Evolutionary conservation across 2,329 filamentous ascomycete species (phyloP).

Genomic region (Monilinia laxa): DNA sequence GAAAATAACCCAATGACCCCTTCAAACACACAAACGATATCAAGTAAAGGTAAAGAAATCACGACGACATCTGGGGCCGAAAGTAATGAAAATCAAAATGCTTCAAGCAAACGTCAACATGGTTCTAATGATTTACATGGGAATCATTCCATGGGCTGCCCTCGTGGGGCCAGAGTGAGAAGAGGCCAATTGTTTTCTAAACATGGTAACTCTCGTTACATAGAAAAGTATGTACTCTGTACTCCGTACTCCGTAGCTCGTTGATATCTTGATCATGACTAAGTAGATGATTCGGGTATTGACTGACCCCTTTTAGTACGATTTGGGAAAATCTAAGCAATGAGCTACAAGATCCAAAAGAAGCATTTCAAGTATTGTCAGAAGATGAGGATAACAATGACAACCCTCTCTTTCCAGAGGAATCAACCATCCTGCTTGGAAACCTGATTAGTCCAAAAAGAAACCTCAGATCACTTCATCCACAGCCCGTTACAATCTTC

Average conservation of each 20-base stretch:
- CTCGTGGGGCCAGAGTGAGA: slow-evolving; percentile 11
- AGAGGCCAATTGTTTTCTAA: slow-evolving; percentile 28
- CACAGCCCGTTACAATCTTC: slow-evolving; percentile 58
- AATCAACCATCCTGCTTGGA: slow-evolving; percentile 51
- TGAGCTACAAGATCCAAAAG: slow-evolving; percentile 36
- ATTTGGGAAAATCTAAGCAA: slow-evolving; percentile 38
- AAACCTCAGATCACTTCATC: slow-evolving; percentile 53
- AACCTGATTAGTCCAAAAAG: slow-evolving; percentile 40
- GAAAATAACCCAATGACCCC: not conserved
- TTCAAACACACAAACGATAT: not conserved
- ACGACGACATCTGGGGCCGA: not conserved
- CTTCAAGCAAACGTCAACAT: slow-evolving; percentile 1
- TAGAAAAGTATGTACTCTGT: slow-evolving; percentile 33
- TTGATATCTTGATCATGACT: too few relatives aligned
- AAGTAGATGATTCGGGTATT: not conserved
- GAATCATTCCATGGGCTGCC: not conserved
- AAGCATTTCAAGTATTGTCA: slow-evolving; percentile 39
- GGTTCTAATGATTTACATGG: not conserved
- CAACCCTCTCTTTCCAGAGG: slow-evolving; percentile 29
- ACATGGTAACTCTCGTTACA: slow-evolving; percentile 35
- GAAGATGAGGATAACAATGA: slow-evolving; percentile 40
- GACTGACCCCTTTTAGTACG: slow-evolving; percentile 28
- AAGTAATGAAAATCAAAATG: not conserved
- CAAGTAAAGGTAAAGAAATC: not conserved
- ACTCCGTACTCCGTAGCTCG: not conserved